Percentiles rank a stretch among this genome's conserved stretches.
Evolutionary conservation across 495 filamentous ascomycete species (phyloP).

Genomic region (Bathelium albidoporum): DNA sequence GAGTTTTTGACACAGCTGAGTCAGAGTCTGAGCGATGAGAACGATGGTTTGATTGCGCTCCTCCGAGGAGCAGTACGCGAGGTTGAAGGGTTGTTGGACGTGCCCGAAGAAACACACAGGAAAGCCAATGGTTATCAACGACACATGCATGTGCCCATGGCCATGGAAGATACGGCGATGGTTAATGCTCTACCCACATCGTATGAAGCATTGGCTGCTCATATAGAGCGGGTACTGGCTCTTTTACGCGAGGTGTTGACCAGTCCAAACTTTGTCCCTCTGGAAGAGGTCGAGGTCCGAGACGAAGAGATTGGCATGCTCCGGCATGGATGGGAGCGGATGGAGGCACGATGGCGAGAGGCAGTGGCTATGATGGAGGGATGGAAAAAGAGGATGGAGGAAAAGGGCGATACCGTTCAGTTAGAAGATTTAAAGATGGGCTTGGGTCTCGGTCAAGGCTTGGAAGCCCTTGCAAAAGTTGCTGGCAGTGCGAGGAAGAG

Average conservation of each 20-base stretch:
- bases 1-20: conserved; percentile 84
- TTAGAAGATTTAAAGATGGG: conserved; percentile 74
- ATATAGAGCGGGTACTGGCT: conserved; percentile 64
- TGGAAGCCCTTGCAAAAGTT: not conserved
- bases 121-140: not conserved
- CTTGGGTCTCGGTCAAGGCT: conserved; percentile 33
- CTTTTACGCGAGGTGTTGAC: conserved; percentile 75
- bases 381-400: conserved; percentile 76
- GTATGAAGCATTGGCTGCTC: conserved; percentile 60
- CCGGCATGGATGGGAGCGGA: conserved; percentile 76
- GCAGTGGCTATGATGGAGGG: conserved; percentile 83
- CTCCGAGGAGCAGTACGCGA: conserved; percentile 59
- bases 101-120: conserved; percentile 38
- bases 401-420: conserved; percentile 68
- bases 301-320: conserved; percentile 81
- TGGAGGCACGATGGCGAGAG: conserved; percentile 84
- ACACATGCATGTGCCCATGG: conserved; percentile 15
- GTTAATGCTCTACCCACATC: conserved; percentile 42
- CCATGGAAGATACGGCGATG: conserved; percentile 18
- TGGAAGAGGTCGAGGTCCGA: conserved; percentile 85
- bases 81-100: conserved; percentile 68
- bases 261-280: conserved; percentile 88
- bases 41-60: conserved; percentile 69
- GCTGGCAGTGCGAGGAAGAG: conserved; percentile 13
- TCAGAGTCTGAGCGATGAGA: conserved; percentile 84